Conservation (phyloP, 2,329 filamentous ascomycete genomes). For the Didymella arachidicola region DNA sequence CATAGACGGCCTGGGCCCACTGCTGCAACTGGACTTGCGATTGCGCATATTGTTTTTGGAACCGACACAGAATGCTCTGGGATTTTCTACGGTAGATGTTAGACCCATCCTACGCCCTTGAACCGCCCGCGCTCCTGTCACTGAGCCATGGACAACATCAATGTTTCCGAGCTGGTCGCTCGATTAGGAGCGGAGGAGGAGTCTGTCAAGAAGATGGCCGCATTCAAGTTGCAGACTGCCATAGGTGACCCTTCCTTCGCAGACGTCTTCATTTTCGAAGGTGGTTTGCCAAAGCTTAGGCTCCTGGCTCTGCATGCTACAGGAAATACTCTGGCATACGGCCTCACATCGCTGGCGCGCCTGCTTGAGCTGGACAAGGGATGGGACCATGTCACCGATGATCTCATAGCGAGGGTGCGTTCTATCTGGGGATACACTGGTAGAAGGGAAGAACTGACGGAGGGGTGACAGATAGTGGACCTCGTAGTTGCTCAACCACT, state of each 20-base stretch:
- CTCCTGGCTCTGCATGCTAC: slow-evolving; percentile 83
- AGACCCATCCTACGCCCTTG: slow-evolving; percentile 5
- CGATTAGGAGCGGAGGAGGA: slow-evolving; percentile 74
- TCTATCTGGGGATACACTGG: slow-evolving; percentile 6
- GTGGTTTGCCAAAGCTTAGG: slow-evolving; percentile 81
- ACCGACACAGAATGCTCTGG: slow-evolving; percentile 17
- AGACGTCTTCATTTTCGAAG: slow-evolving; percentile 91
- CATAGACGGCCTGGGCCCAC: slow-evolving; percentile 20
- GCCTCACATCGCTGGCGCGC: slow-evolving; percentile 84
- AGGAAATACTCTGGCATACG: slow-evolving; percentile 95
- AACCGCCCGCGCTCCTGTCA: slow-evolving; percentile 22
- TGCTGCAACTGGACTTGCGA: slow-evolving; percentile 11
- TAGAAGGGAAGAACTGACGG: slow-evolving; percentile 14
- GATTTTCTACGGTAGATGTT: slow-evolving; percentile 21
- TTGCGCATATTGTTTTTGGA: slow-evolving; percentile 10
- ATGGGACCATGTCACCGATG: slow-evolving; percentile 85
- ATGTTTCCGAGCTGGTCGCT: slow-evolving; percentile 65
- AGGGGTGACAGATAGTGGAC: slow-evolving; percentile 72
- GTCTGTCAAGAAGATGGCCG: slow-evolving; percentile 95
- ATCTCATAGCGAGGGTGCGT: slow-evolving; percentile 71
- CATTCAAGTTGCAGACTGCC: slow-evolving; percentile 94
- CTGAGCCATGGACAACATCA: slow-evolving; percentile 61
- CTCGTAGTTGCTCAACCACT: slow-evolving; percentile 93
- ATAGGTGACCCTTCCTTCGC: slow-evolving; percentile 97
- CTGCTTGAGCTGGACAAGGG: slow-evolving; percentile 96